These are phyloP conservation scores for Fusarium secorum DNA, from an alignment of 2,329 filamentous ascomycete species.

Conservation along the genomic window DNA sequence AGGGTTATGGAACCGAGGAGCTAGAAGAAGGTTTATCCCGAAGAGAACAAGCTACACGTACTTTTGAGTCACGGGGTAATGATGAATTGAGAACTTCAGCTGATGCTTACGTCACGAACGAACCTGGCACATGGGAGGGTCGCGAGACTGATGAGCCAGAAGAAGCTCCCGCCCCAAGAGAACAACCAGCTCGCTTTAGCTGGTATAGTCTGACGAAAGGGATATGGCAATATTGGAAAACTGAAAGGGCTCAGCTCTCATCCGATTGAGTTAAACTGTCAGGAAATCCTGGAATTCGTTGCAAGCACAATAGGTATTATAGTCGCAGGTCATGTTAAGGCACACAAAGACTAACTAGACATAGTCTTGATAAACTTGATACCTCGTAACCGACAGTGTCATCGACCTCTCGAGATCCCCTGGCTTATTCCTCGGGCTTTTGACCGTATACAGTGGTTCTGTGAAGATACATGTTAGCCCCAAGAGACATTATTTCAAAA, in stretches of 20 bases:
- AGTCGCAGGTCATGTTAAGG: no score
- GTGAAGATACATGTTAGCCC: background rate
- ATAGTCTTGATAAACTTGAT: no score
- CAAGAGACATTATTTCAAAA: rapidly evolving
- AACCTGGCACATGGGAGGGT: background rate
- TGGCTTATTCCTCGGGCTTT: background rate
- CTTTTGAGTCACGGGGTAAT: background rate
- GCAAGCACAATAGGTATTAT: rapidly evolving
- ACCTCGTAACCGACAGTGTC: rapidly evolving
- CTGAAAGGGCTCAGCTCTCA: no score
- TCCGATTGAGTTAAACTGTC: rapidly evolving
- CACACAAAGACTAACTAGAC: background rate
- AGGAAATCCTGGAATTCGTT: background rate
- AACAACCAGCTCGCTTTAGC: background rate
- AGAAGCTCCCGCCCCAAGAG: background rate
- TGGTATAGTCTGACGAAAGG: rapidly evolving
- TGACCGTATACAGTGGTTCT: conserved; percentile 15
- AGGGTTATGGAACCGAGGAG: rapidly evolving
- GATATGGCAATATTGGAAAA: background rate
- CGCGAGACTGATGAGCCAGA: no score
- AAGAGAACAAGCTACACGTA: background rate
- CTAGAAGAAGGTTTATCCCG: no score
- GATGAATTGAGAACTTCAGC: background rate
- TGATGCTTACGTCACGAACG: background rate
- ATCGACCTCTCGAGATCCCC: background rate